Evolutionary conservation across 2,329 filamentous ascomycete species (phyloP), one percentile per base, ranked within the genome.

Genomic region (Clonostachys byssicola): DNA sequence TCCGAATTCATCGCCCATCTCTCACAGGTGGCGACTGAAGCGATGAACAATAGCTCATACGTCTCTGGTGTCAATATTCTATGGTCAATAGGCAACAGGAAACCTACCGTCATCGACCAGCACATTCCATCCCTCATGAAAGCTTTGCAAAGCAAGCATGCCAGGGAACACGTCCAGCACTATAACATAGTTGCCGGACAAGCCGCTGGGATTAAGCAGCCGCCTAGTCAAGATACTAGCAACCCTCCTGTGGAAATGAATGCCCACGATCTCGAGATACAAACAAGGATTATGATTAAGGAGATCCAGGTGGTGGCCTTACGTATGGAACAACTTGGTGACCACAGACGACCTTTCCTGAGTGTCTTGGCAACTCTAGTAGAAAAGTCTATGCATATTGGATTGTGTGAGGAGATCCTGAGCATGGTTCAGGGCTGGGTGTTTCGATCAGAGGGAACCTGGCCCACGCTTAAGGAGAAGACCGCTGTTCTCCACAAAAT

Each of bases 401-500:
- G 83, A 17, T 78, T 99, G 8, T 97, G 94, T 65, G 86, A 89
- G 59, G 96, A 96, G 70, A 92, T 99, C 47, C 73, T 99, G 30
- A 83, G 86, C 44, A 92, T 99, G 81, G 92, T 96, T 5, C 92
- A 97, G 63, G 81, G 78, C 34, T 99, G 95, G 95, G 89, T 99
- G 6, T 99, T 99, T 73, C 83, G 90, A 54, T 94, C 90, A 0
- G 92, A 90, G 49, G 94, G 96, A 53, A 94, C 91, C 3, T 96
- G 94, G 78, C 94, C 94, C 1, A 99, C 94, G 0, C 77, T 99
- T 2, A 99, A 99, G 66, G 95, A 99, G 68, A 99, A 99, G 73
- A 97, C 92, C 1, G 95, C 95, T 2, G 94, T 99, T 2, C 72
- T 99, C n/a, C 92, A 95, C 59, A 99, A 99, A 71, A 99, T 99